A percentile compares a stretch with the other conserved stretches of the same genome.
These are phyloP conservation scores for Pulicaria dysenterica DNA, from an alignment of 129 eudicot species.

Conservation along the genomic window DNA sequence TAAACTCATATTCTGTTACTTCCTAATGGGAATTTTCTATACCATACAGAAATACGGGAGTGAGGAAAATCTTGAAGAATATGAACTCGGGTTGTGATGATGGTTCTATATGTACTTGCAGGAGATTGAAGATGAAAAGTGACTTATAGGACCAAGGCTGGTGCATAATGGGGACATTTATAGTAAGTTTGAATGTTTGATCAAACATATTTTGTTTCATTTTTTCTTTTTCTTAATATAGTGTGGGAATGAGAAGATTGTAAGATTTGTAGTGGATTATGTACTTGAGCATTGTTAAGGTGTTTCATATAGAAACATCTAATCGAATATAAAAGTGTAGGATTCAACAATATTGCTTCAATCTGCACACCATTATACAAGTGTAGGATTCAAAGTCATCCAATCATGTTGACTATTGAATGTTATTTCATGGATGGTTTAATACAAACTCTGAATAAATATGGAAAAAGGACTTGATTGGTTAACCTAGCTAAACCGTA, in stretches of 20 bases:
- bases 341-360: too few species aligned
- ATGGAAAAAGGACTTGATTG: too few species aligned
- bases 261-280: not conserved
- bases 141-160: slow-evolving; percentile 21
- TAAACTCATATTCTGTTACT: not conserved
- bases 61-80: not conserved
- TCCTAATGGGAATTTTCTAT: not conserved
- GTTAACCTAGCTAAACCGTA: too few species aligned
- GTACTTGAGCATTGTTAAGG: slow-evolving; percentile 1
- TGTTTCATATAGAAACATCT: slow-evolving; percentile 20
- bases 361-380: too few species aligned
- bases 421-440: too few species aligned
- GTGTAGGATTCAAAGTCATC: not conserved
- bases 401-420: not conserved
- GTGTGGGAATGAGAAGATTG: not conserved
- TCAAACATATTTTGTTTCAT: slow-evolving; percentile 23
- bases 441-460: too few species aligned
- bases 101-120: slow-evolving; percentile 36
- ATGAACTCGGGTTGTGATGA: not conserved
- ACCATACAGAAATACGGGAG: not conserved
- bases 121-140: slow-evolving; percentile 52
- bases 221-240: slow-evolving; percentile 1
- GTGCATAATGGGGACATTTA: slow-evolving; percentile 13
- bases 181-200: slow-evolving; percentile 9
- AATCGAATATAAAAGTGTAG: not conserved